Base-by-base conservation (phyloP, 1,284 basidiomycete species). In the Ceratobasidium sp. region DNA sequence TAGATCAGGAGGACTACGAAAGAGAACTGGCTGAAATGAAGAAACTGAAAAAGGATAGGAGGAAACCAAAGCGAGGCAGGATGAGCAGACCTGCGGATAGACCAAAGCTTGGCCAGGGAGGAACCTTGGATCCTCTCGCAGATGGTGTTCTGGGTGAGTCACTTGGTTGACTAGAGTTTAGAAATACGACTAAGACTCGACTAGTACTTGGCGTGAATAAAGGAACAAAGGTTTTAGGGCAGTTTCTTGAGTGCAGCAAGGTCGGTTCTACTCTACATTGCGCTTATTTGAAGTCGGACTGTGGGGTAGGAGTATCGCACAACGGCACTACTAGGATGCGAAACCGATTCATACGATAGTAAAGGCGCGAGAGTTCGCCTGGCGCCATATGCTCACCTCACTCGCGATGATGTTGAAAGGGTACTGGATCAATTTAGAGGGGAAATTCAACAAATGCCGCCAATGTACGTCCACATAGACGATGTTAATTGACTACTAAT, bases 121-220 rank as follows among this genome's bases (percentile, higher is more conserved):
- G 96, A 20, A 99, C 98, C 2, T 87, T 99, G 62, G 98, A 99
- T 86, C 98, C 98, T 13, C 88, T 99, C 23, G 98, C 98, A n/a
- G 94, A 96, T 83, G 96, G 96, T 64, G 96, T 97, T 26, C 87
- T 96, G 79, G 93, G 94, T 94, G 83, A 79, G 85, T 80, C 66
- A 64, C 17, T 64, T 76, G 56, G 23, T 17, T 68, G n/a, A 40
- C 44, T 77, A 56, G 12, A 33, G 42, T 23, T 15, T 23, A 62
- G 13, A 17, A 7, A 28, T 46, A 28, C 26, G 13, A 23, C 65
- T 48, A 17, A 68, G n/a, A 38, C 9, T 66, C 54, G 15, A 52
- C 20, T 80, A 97, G 97, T 99, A 65, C 88, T 99, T 70, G 98
- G 96, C 57, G 88, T 99, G 42, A 94, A 94, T 40, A 93, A 91